Percentiles rank a stretch among this genome's conserved stretches.
Conservation (phyloP, 2,329 filamentous ascomycete genomes). For the Orbilia oligospora region DNA sequence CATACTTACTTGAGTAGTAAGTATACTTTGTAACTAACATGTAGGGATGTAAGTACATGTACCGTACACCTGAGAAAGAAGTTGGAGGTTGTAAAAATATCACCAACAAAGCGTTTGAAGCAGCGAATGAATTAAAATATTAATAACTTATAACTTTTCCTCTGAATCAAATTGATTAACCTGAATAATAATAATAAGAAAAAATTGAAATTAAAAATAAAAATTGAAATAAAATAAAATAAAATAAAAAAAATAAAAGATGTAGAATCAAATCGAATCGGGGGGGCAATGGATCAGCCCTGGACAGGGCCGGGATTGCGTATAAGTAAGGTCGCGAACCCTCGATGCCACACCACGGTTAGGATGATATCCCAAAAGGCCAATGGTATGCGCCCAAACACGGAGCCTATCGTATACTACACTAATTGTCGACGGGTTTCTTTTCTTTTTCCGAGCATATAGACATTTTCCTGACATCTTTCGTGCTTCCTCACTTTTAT, state of each 20-base stretch:
- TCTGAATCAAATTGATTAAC: no score
- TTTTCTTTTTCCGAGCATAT: conserved; percentile 39
- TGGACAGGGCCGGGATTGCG: conserved; percentile 30
- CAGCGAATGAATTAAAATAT: neutral
- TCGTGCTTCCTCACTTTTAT: conserved; percentile 33
- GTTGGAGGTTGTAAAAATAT: conserved; percentile 12
- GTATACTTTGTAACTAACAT: no score
- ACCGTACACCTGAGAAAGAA: conserved; percentile 1
- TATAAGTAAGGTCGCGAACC: conserved; percentile 59
- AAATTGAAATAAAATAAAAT: neutral
- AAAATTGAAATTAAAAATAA: neutral
- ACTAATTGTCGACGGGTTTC: conserved; percentile 26
- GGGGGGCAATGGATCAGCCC: conserved; percentile 27
- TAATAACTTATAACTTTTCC: no score
- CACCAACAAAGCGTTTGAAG: conserved; percentile 7
- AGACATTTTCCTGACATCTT: conserved; percentile 33
- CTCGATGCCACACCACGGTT: conserved; percentile 43
- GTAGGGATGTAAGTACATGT: no score
- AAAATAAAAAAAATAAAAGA: neutral
- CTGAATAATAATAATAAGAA: neutral
- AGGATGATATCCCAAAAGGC: conserved; percentile 51
- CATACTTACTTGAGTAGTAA: no score
- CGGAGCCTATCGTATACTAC: conserved; percentile 56
- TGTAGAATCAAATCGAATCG: no score
- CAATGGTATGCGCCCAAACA: conserved; percentile 55